phyloP scores from a whole-genome alignment of 2,329 filamentous ascomycete genomes.

The Claviceps digitariae region DNA sequence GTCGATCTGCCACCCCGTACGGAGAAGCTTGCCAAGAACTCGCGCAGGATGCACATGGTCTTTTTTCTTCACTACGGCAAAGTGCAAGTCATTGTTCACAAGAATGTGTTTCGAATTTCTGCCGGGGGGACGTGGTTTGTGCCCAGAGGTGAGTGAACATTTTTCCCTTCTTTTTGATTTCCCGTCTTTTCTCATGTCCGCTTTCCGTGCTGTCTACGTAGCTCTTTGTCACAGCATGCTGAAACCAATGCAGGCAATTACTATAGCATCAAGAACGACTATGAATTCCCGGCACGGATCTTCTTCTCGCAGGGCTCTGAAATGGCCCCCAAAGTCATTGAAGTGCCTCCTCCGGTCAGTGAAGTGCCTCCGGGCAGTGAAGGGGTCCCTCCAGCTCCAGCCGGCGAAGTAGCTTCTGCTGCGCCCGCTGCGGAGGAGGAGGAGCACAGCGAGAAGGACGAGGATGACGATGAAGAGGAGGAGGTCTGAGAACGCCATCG shows the following conservation, averaged over 20 bases:
- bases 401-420: no score
- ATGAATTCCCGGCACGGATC: conserved; percentile 56
- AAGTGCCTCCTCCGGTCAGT: not conserved
- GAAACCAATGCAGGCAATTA: conserved; percentile 57
- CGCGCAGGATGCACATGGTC: conserved; percentile 89
- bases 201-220: not conserved
- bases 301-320: conserved; percentile 90
- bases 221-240: not conserved
- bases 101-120: conserved; percentile 65
- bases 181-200: not conserved
- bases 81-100: conserved; percentile 65
- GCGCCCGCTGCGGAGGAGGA: not conserved
- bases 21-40: conserved; percentile 82
- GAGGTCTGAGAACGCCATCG: not conserved
- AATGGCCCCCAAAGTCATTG: conserved; percentile 11
- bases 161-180: not conserved
- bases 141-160: conserved; percentile 78
- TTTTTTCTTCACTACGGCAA: conserved; percentile 83
- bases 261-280: conserved; percentile 80
- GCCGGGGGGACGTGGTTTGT: conserved; percentile 91
- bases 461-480: not conserved
- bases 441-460: not conserved
- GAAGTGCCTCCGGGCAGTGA: not conserved
- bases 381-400: no score
- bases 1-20: conserved; percentile 76